Base-by-base conservation (phyloP, 164 flowering plant genomes). In the Magnolia officinalis region DNA sequence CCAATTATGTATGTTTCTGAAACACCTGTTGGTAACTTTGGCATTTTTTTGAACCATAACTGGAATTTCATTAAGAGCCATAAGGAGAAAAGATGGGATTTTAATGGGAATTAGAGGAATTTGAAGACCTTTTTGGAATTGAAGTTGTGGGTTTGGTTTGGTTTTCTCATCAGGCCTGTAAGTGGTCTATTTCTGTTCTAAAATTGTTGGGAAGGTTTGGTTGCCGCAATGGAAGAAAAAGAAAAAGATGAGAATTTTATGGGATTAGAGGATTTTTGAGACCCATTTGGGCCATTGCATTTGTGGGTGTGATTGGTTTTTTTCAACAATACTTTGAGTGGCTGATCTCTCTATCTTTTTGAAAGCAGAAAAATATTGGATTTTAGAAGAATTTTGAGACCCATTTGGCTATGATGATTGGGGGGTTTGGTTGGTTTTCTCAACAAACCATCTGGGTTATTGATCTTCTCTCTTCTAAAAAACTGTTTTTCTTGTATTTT, bases 71-170 rank as follows among this genome's bases (percentile, higher is more conserved):
- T 23, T 23, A 23, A 23, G 24, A 23, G 24, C 24, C 24, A 23
- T 23, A 23, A 23, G 24, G 24, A 23, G 24, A 23, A 58, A 29
- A 65, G 75, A 75, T 69, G 73, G 24, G 24, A 23, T 23, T 23
- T 23, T 23, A 23, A 23, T 23, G 24, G 24, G 24, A 23, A 23
- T 23, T 23, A 11, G 75, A 37, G 61, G 67, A 21, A 26, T 74
- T 52, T 69, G 63, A 10, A 65, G 74, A 79, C 65, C 78, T 76
- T 83, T 79, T 73, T 73, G 74, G 26, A 63, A 9, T 68, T 75
- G 67, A 75, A 72, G 58, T 63, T 68, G 76, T 78, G 84, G 80
- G 83, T 78, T 76, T 82, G 71, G 64, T 81, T 81, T 77, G 81
- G 50, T 78, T 76, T 81, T 75, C 70, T n/a, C 83, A 80, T 78